Evolutionary conservation across 2,329 filamentous ascomycete species (phyloP).

Genomic region (Tolypocladium pustulatum): DNA sequence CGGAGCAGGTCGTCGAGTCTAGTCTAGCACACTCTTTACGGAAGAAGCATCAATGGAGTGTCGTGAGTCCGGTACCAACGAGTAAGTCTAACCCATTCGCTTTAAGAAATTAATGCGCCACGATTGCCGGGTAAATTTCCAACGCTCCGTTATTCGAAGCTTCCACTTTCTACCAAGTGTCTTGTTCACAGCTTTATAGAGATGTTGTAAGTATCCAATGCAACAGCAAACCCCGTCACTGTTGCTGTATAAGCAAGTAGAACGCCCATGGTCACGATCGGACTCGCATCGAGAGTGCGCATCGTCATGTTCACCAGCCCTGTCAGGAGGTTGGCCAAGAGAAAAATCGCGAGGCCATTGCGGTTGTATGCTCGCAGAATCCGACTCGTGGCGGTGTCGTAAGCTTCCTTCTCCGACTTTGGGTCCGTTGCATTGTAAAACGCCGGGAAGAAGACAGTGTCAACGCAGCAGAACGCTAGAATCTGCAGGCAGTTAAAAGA

Average conservation of each 20-base stretch:
- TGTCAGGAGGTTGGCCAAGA: constrained; percentile 81
- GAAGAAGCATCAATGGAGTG: neutral
- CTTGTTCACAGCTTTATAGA: constrained; percentile 54
- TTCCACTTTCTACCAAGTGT: neutral
- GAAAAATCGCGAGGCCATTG: constrained; percentile 76
- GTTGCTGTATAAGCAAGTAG: constrained; percentile 61
- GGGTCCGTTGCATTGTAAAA: constrained; percentile 48
- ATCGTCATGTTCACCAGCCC: constrained; percentile 82
- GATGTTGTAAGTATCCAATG: constrained; percentile 53
- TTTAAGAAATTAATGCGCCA: no score
- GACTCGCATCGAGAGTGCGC: constrained; percentile 64
- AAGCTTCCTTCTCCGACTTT: constrained; percentile 51
- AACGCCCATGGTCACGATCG: constrained; percentile 58
- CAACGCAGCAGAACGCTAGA: constrained; percentile 64
- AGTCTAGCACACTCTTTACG: neutral
- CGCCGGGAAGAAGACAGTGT: constrained; percentile 67
- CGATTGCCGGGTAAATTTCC: neutral
- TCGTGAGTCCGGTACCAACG: neutral
- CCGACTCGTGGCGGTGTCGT: constrained; percentile 62
- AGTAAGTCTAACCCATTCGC: neutral
- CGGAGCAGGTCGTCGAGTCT: neutral
- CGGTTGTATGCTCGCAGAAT: constrained; percentile 79
- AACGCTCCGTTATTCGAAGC: neutral
- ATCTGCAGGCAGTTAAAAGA: constrained; percentile 85
- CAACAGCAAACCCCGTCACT: constrained; percentile 58